Evolutionary conservation across 352 stramenopile species (phyloP).

Genomic region (Phytophthora sp.): DNA sequence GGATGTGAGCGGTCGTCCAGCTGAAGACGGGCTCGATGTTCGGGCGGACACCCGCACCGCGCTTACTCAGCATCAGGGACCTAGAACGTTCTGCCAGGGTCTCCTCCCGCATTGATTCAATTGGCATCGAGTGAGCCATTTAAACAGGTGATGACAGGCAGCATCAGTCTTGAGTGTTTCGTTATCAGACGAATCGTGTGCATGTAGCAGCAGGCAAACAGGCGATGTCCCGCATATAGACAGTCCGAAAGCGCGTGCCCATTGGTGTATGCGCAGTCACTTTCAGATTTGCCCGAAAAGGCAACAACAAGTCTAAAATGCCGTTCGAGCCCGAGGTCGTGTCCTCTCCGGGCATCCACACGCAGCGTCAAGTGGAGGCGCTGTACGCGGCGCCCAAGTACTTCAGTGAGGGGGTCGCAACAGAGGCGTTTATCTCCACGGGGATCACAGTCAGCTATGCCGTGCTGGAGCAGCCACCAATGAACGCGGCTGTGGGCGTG

Average conservation of each 20-base stretch:
- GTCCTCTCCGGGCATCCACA: slow-evolving; percentile 39
- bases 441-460: slow-evolving; percentile 62
- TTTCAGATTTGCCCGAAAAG: slow-evolving; percentile 21
- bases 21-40: too few species aligned
- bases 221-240: not conserved
- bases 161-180: too few species aligned
- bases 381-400: slow-evolving; percentile 51
- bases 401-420: slow-evolving; percentile 33
- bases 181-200: too few species aligned
- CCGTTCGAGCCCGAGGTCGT: slow-evolving; percentile 30
- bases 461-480: slow-evolving; percentile 37
- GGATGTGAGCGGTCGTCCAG: too few species aligned
- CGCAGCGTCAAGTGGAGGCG: slow-evolving; percentile 58
- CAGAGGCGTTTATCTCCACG: slow-evolving; percentile 38
- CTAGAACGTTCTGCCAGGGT: too few species aligned
- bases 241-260: not conserved
- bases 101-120: too few species aligned
- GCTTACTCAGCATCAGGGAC: too few species aligned
- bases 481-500: slow-evolving; percentile 33
- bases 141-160: too few species aligned
- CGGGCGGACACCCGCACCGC: too few species aligned
- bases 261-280: slow-evolving; percentile 26
- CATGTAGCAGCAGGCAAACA: too few species aligned
- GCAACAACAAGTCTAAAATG: slow-evolving; percentile 21
- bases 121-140: too few species aligned